Evolutionary conservation across 1,284 basidiomycete species (phyloP).

Genomic region (Tilletia caries): DNA sequence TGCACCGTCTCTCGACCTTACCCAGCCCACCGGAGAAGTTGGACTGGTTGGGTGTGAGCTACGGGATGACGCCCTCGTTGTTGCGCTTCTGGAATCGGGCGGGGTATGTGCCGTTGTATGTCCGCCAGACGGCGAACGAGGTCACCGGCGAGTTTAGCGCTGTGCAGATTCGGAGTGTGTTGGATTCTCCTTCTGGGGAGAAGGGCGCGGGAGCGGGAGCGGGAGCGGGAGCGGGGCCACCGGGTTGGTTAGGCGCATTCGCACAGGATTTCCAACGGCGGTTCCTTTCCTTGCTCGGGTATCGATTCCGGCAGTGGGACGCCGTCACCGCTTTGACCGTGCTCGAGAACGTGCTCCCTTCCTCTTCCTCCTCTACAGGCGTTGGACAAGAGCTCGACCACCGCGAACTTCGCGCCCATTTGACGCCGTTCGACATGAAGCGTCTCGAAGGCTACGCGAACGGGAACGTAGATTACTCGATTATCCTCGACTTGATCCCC

Average conservation of each 20-base stretch:
- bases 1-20: slow-evolving; percentile 81
- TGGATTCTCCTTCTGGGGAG: slow-evolving; percentile 23
- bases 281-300: slow-evolving; percentile 84
- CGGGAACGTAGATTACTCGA: slow-evolving; percentile 93
- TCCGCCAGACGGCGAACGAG: slow-evolving; percentile 89
- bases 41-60: slow-evolving; percentile 95
- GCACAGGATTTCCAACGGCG: slow-evolving; percentile 88
- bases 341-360: slow-evolving; percentile 72
- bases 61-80: slow-evolving; percentile 83
- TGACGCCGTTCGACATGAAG: slow-evolving; percentile 93
- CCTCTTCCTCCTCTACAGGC: neutral
- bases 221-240: too few species aligned
- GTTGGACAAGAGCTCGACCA: slow-evolving; percentile 51
- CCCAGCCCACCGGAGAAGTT: slow-evolving; percentile 76
- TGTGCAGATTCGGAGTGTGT: slow-evolving; percentile 76
- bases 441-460: slow-evolving; percentile 91
- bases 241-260: slow-evolving; percentile 87
- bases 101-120: slow-evolving; percentile 84
- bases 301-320: slow-evolving; percentile 89
- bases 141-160: slow-evolving; percentile 95
- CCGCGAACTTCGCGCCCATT: slow-evolving; percentile 68
- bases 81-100: slow-evolving; percentile 95
- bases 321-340: slow-evolving; percentile 81
- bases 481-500: slow-evolving; percentile 87
- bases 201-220: slow-evolving; percentile 40